A percentile compares a stretch with the other conserved stretches of the same genome.
These are phyloP conservation scores for Davidsoniella eucalypti DNA, from an alignment of 2,329 filamentous ascomycete genomes.

Conservation along the genomic window DNA sequence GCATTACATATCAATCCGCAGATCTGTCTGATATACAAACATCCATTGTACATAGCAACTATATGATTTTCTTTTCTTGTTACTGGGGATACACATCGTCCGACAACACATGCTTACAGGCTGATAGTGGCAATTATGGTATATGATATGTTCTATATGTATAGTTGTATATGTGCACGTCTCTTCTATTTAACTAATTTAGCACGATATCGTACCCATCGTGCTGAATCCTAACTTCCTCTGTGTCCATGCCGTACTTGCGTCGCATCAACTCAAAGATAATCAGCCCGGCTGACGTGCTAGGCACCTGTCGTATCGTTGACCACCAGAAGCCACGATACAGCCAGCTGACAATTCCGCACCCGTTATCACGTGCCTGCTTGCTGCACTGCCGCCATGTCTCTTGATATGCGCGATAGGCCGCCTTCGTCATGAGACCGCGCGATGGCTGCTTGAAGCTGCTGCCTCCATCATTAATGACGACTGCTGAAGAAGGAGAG, in stretches of 20 bases:
- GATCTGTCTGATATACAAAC: too few species aligned
- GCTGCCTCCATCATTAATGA: neutral
- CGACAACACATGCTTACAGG: too few species aligned
- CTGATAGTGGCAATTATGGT: too few species aligned
- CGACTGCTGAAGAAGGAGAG: too few species aligned
- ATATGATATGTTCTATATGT: neutral
- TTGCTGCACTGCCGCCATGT: constrained; percentile 44
- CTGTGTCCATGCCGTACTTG: constrained; percentile 49
- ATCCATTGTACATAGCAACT: too few species aligned
- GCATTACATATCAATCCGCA: too few species aligned
- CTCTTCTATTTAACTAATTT: constrained; percentile 18
- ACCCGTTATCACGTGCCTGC: constrained; percentile 38
- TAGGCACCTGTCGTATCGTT: constrained; percentile 57
- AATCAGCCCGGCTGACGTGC: constrained; percentile 60
- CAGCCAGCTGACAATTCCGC: constrained; percentile 44
- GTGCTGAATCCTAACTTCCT: constrained; percentile 46
- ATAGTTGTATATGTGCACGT: neutral
- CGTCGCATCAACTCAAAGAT: constrained; percentile 62
- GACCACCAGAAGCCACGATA: constrained; percentile 58
- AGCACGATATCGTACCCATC: constrained; percentile 59
- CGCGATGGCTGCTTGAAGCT: constrained; percentile 13
- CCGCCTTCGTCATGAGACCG: constrained; percentile 43
- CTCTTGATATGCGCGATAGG: constrained; percentile 55
- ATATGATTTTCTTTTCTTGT: too few species aligned
- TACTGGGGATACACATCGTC: too few species aligned